Base-by-base conservation (phyloP, 179 eudicot genomes). In the Silene vulgaris region DNA sequence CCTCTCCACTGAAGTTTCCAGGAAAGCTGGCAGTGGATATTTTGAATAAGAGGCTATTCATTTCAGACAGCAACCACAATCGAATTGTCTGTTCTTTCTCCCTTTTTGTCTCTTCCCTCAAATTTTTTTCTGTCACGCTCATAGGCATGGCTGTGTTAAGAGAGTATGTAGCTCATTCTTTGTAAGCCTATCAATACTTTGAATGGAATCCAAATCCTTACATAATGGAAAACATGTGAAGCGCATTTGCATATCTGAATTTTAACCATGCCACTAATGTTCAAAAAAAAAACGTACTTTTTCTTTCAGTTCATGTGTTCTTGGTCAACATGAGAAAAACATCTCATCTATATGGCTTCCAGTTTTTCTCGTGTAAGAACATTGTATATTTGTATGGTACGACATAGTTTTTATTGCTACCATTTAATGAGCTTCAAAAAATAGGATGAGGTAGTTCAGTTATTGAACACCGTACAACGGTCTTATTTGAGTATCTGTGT, bases 41-140 rank as follows among this genome's bases (percentile, higher is more conserved):
- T 72, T 78, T 88, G 75, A 95, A 95, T 82, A 86, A 88, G 71
- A 87, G 97, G 65, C 93, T 95, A 48, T 95, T 95, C 86, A 95
- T 95, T 74, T 92, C 99, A 65, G 99, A 95, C 90, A 95, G 99
- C 82, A 92, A 85, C 79, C 99, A 95, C 80, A 95, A 95, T 79
- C 91, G 99, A 61, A 92, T 95, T 74, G 99, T 95, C 77, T 60
- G 91, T 76, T 82, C 83, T 82, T 4, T 73, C 50, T 73, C 50
- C 20, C 57, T 32, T 37, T 19, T 37, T 4, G 75, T 72, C 20
- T 56, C 54, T 59, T 71, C 63, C 17, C 28, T 37, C 48, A 16
- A 40, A 9, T 57, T 57, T 6, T 6, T 50, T 50, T 30, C 74
- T 71, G 60, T 52, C 74, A 50, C 40, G 11, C 65, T 16, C 8